Conservation (phyloP, 257 asterid genomes). For the Eustoma russellianum region DNA sequence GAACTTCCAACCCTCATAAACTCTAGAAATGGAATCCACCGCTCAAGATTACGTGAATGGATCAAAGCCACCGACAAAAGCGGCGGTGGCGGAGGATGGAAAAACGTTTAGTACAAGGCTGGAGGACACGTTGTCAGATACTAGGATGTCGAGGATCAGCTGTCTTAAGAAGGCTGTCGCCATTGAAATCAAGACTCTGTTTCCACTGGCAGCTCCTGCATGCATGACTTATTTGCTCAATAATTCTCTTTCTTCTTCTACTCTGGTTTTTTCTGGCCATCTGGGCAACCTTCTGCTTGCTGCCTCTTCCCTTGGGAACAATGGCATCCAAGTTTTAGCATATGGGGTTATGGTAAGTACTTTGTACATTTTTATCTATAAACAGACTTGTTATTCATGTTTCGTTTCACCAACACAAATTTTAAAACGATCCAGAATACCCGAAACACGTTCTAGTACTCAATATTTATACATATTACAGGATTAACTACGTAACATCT, state of each 20-base stretch:
- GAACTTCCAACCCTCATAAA: no score
- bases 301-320: constrained; percentile 32
- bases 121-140: constrained; percentile 15
- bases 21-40: constrained; percentile 1
- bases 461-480: no score
- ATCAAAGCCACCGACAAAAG: not conserved
- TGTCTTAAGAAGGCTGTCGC: constrained; percentile 11
- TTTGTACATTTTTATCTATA: no score
- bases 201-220: constrained; percentile 29
- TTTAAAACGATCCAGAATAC: no score
- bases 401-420: no score
- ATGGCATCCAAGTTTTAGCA: constrained; percentile 27
- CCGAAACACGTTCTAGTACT: no score
- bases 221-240: constrained; percentile 24
- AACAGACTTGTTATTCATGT: no score
- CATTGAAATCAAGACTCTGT: constrained; percentile 16
- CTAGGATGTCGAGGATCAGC: constrained; percentile 1
- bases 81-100: constrained; percentile 1
- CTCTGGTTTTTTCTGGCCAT: constrained; percentile 34
- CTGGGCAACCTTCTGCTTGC: constrained; percentile 28
- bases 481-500: no score
- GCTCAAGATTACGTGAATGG: not conserved
- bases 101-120: constrained; percentile 6
- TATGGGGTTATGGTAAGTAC: constrained; percentile 26
- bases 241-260: constrained; percentile 21